Evolutionary conservation across 2,329 filamentous ascomycete genomes (phyloP).

Genomic region (Aspergillus puulaauensis): DNA sequence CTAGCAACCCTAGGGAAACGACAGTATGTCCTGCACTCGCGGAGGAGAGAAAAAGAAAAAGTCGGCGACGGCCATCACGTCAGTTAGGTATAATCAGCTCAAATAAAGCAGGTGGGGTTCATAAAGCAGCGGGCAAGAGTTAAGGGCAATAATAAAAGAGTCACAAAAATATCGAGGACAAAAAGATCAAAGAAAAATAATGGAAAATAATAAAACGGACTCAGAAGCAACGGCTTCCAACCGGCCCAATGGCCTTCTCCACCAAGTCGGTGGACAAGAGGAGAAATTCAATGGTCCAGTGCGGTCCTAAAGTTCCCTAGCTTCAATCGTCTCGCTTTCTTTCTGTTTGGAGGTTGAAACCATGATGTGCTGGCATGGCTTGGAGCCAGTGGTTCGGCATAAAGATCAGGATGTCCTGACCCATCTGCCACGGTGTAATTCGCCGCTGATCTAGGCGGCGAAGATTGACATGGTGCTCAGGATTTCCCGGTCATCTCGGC

Average conservation of each 20-base stretch:
- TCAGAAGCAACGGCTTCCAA: conserved; percentile 16
- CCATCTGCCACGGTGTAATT: conserved; percentile 43
- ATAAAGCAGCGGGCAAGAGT: conserved; percentile 16
- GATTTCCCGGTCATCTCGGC: conserved; percentile 15
- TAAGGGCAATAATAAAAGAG: conserved; percentile 11
- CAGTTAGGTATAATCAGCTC: conserved; percentile 28
- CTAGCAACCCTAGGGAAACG: conserved; percentile 14
- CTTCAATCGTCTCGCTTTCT: conserved; percentile 16
- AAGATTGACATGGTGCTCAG: conserved; percentile 29
- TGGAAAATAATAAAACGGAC: conserved; percentile 13
- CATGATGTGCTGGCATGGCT: conserved; percentile 85
- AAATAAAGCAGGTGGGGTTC: conserved; percentile 34
- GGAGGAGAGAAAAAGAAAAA: conserved; percentile 16
- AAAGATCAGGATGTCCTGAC: conserved; percentile 53
- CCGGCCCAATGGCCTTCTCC: conserved; percentile 22
- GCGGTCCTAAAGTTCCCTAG: conserved; percentile 18
- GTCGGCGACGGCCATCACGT: conserved; percentile 17
- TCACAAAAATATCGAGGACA: conserved; percentile 8
- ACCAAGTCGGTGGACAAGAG: conserved; percentile 14
- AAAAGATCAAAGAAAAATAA: conserved; percentile 11
- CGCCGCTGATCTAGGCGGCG: conserved; percentile 36
- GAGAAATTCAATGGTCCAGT: conserved; percentile 15
- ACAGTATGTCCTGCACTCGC: conserved; percentile 13
- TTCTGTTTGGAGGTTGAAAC: conserved; percentile 24
- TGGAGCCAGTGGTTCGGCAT: conserved; percentile 75